phyloP scores from a whole-genome alignment of 2,329 filamentous ascomycete genomes.

The Zasmidium cellare region DNA sequence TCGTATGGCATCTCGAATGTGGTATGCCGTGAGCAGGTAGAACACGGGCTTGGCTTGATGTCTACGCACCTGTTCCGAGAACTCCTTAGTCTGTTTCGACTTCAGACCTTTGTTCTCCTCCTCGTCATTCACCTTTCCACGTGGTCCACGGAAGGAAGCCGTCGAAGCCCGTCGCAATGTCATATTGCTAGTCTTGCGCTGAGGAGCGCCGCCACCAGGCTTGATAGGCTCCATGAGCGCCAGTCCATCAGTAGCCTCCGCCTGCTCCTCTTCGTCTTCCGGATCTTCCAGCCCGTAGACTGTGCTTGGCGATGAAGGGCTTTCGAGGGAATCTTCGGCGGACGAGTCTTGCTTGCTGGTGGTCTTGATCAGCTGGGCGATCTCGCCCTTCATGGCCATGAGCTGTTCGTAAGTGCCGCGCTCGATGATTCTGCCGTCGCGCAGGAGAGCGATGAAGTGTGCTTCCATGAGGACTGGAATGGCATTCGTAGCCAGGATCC shows the following conservation, averaged over 20 bases:
- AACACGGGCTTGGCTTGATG: background rate
- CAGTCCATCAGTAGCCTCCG: constrained; percentile 67
- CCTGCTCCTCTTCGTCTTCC: constrained; percentile 54
- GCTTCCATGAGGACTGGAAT: constrained; percentile 88
- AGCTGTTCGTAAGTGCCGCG: constrained; percentile 88
- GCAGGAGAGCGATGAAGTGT: constrained; percentile 82
- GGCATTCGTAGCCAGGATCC: constrained; percentile 91
- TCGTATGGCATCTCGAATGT: no score
- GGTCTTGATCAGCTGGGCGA: constrained; percentile 79
- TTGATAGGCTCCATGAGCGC: constrained; percentile 77
- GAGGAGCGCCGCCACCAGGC: constrained; percentile 33
- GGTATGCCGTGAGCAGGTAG: no score
- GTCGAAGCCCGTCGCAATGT: constrained; percentile 89
- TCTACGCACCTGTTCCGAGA: constrained; percentile 64
- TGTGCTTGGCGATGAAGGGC: constrained; percentile 38
- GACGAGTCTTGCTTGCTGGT: constrained; percentile 56
- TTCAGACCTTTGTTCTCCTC: constrained; percentile 64
- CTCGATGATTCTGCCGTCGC: constrained; percentile 80
- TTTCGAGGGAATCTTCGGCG: constrained; percentile 20
- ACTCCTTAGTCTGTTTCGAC: constrained; percentile 84
- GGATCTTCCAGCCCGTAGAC: constrained; percentile 49
- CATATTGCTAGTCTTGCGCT: constrained; percentile 65
- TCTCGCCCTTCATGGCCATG: constrained; percentile 89
- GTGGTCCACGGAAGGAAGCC: constrained; percentile 82
- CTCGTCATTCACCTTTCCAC: constrained; percentile 82